A percentile compares a stretch with the other conserved stretches of the same genome.
Conservation (phyloP, 352 stramenopile genomes). For the Halophytophthora polymorphica region DNA sequence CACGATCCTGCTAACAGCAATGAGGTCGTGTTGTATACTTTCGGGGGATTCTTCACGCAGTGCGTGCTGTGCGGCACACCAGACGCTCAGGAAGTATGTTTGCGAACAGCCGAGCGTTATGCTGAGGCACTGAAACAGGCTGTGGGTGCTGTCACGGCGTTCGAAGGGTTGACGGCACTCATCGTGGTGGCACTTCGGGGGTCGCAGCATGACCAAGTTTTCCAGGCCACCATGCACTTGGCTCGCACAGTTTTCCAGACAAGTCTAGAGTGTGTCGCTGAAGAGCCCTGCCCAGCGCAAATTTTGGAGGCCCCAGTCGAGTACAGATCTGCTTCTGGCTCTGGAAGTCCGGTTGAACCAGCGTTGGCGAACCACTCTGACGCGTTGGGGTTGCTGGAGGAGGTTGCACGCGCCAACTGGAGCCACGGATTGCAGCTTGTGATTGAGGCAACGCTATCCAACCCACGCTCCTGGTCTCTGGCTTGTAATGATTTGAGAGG, state of each 20-base stretch:
- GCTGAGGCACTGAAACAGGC: constrained; percentile 14
- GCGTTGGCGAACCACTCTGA: not conserved
- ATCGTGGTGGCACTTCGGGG: constrained; percentile 27
- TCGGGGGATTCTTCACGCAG: constrained; percentile 50
- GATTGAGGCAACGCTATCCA: constrained; percentile 25
- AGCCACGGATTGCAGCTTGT: constrained; percentile 25
- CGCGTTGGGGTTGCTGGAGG: constrained; percentile 13
- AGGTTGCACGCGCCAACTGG: constrained; percentile 16
- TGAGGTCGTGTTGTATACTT: constrained; percentile 37
- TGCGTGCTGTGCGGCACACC: constrained; percentile 25
- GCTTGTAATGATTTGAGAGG: not conserved
- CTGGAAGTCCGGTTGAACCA: constrained; percentile 1
- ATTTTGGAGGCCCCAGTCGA: not conserved
- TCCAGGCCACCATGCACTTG: constrained; percentile 38
- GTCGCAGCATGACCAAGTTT: constrained; percentile 22
- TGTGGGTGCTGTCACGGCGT: constrained; percentile 19
- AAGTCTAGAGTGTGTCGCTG: not conserved
- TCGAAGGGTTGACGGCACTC: constrained; percentile 45
- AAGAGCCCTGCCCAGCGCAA: not conserved
- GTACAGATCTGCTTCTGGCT: not conserved
- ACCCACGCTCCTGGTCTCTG: constrained; percentile 31
- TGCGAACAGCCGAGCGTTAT: constrained; percentile 36
- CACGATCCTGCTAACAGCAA: constrained; percentile 23
- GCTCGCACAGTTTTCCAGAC: constrained; percentile 34
- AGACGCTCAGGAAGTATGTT: constrained; percentile 22